Evolutionary conservation across 176 grass and related monocot genomes (phyloP), one percentile per base, ranked within the genome.

Genomic region (Oryza coarctata): DNA sequence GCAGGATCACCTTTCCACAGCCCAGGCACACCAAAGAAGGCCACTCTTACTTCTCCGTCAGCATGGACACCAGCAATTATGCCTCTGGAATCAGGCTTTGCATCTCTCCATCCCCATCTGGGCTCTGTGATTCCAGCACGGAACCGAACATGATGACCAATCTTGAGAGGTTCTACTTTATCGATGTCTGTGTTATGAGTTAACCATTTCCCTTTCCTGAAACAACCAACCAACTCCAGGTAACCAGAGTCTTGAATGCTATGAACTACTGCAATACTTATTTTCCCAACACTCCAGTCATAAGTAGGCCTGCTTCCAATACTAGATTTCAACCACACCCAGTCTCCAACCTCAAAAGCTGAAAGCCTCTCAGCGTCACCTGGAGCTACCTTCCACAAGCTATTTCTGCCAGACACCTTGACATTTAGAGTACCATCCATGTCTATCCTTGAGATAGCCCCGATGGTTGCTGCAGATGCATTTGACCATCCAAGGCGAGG

Each of bases 351-450:
- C 74, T 92, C 97, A 83, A 96, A 99, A 78, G 93, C 97, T 67
- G 93, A 96, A 72, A 99, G 93, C 79, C 91, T 94, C 87, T 99
- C 97, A 30, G 93, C 91, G n/a, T 99, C 97, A 83, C 97, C 97
- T 81, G 97, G 97, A 82, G 93, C 97, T 44, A 99, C 97, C 87
- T 96, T 99, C 97, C 97, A 99, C 77, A 96, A 86, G 67, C 78
- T 90, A 63, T 82, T 99, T 82, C 97, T 94, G 28, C 97, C 93
- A 17, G 97, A 91, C 87, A 99, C 97, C 83, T 88, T 92, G 60
- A 99, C 91, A 88, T 99, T 99, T 78, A 99, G 67, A 63, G 91
- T 99, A 38, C 97, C 97, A 90, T 99, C 93, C 97, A 99, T 96
- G 70, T 99, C 97, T 79, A 99, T 95, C 74, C 89, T 89, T 74